Evolutionary conservation across 495 filamentous ascomycete species (phyloP).

Genomic region (Geopyxis carbonaria): DNA sequence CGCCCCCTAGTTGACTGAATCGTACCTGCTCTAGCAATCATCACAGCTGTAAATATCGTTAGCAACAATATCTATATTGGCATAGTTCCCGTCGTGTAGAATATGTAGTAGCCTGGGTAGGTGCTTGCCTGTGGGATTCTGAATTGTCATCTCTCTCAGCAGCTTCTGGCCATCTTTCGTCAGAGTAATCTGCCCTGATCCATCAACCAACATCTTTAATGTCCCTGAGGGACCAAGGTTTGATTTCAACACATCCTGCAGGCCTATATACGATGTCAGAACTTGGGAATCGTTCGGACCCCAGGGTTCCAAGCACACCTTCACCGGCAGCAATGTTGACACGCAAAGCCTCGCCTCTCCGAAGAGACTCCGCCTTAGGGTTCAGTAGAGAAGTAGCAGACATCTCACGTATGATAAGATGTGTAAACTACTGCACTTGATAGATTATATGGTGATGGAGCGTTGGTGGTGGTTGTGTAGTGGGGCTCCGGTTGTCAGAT

Average conservation of each 20-base stretch:
- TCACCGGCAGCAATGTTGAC: slow-evolving; percentile 96
- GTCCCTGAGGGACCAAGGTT: slow-evolving; percentile 89
- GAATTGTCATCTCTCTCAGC: slow-evolving; percentile 78
- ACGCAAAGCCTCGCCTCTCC: slow-evolving; percentile 83
- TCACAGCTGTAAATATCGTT: slow-evolving; percentile 73
- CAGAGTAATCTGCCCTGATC: slow-evolving; percentile 92
- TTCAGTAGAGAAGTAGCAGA: slow-evolving; percentile 93
- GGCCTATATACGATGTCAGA: slow-evolving; percentile 26
- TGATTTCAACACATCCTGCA: slow-evolving; percentile 90
- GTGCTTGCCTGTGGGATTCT: slow-evolving; percentile 24
- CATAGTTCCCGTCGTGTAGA: neutral
- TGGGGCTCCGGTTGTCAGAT: no score
- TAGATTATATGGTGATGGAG: slow-evolving; percentile 1
- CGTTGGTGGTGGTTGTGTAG: slow-evolving; percentile 2
- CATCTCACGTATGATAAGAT: slow-evolving; percentile 38
- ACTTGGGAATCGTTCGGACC: neutral
- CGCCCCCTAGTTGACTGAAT: neutral
- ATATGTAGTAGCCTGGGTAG: slow-evolving; percentile 30
- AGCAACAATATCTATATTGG: no score
- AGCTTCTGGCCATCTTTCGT: slow-evolving; percentile 98
- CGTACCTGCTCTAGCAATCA: slow-evolving; percentile 74
- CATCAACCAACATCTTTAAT: slow-evolving; percentile 98
- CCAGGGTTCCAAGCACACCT: slow-evolving; percentile 28
- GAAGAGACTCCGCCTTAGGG: slow-evolving; percentile 92
- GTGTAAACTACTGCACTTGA: no score